Evolutionary conservation across 2,329 filamentous ascomycete genomes (phyloP), one percentile per base, ranked within the genome.

Genomic region (Chaetomiaceae sp.): DNA sequence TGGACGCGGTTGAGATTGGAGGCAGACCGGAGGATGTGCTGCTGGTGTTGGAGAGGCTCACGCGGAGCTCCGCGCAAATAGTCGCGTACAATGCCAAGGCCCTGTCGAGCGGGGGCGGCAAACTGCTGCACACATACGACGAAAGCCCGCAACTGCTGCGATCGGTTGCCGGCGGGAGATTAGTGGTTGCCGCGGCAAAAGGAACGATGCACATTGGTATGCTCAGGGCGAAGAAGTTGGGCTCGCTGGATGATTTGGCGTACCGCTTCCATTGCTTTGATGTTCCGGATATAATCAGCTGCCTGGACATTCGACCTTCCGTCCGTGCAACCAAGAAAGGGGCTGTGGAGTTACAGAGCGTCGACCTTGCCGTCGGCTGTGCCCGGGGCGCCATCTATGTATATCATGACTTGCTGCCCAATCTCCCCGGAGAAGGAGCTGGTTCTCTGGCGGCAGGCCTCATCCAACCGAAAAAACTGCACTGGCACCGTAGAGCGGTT

Each of bases 401-500:
- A n/a, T 95, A 95, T 63, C 79, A 84, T 51, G 85, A 95, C 64
- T 69, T 89, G 14, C 60, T 91, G 9, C 64, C 69, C 47, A 78
- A 78, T 51, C 69, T 86, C 30, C 73, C 73, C 42, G 64, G 62
- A 37, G 63, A 70, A 26, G 63, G 65, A 2, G 66, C 64, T 38
- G 58, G 63, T 1, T 65, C 66, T 29, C 57, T 57, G 42, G 64
- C 68, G 59, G 68, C 70, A 56, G 65, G 78, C 33, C 72, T 76
- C 17, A 62, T 79, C 19, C 72, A 74, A 49, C 74, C 74, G 27
- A 81, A 83, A 47, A 85, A 84, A 53, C 73, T 90, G 43, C 93
- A 97, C 64, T 98, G 93, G 93, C 93, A 98, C 65, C 79, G 89
- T 57, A 82, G 83, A 56, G 79, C 84, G 39, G 89, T 96, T 8